Conservation (phyloP, 257 asterid species). For the Solanum sitiens region DNA sequence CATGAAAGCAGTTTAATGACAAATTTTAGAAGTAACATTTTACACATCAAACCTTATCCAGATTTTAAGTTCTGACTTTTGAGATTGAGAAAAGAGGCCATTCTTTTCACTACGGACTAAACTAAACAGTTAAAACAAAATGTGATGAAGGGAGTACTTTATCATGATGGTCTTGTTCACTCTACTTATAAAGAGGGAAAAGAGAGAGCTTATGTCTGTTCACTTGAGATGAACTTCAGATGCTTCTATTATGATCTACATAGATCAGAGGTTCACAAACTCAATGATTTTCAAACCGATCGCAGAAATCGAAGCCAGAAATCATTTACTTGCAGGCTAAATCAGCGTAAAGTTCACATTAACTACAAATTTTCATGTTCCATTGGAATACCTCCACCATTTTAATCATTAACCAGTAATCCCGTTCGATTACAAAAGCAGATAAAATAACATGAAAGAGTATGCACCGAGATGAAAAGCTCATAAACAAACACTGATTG, state of each 20-base stretch:
- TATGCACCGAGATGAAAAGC: not conserved
- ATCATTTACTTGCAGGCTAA: not conserved
- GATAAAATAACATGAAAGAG: not conserved
- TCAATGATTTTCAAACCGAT: not conserved
- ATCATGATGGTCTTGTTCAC: not conserved
- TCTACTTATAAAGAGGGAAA: not conserved
- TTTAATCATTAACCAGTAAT: not conserved
- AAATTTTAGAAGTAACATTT: not conserved
- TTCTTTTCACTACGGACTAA: not conserved
- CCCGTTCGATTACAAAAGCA: not conserved
- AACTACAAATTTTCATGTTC: not conserved
- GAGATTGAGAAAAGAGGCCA: not conserved
- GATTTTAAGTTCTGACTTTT: not conserved
- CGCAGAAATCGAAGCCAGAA: not conserved
- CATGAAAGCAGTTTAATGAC: not conserved
- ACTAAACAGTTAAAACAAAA: not conserved
- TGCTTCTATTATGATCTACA: not conserved
- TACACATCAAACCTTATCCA: not conserved
- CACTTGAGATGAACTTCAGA: not conserved
- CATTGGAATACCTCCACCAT: not conserved
- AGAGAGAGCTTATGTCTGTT: not conserved
- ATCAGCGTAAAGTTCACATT: not conserved
- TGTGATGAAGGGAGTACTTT: not conserved
- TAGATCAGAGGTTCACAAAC: not conserved
- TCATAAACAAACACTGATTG: not conserved